Evolutionary conservation across 2,329 filamentous ascomycete species (phyloP).

Genomic region (Microsporum canis): DNA sequence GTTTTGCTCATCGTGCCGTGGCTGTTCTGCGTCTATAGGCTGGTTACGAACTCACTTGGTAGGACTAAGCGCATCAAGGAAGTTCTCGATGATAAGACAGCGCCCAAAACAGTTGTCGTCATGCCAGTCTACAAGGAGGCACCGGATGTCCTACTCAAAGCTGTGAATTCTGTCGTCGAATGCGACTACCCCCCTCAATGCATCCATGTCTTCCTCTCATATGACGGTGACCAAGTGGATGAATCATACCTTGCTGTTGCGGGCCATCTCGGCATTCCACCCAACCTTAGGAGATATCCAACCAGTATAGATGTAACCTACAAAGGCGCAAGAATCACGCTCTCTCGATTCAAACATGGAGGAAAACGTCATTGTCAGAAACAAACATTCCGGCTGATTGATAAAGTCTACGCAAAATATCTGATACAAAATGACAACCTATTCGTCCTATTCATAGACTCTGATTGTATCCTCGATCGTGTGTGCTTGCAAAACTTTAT

Average conservation of each 20-base stretch:
- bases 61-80: conserved; percentile 71
- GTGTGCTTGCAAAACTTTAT: conserved; percentile 95
- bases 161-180: conserved; percentile 81
- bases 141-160: conserved; percentile 69
- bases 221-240: conserved; percentile 81
- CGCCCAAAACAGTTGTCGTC: conserved; percentile 87
- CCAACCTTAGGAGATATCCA: conserved; percentile 66
- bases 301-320: conserved; percentile 85
- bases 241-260: conserved; percentile 82
- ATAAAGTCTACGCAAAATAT: conserved; percentile 82
- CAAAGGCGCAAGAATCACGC: conserved; percentile 68
- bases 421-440: conserved; percentile 79
- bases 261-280: conserved; percentile 68
- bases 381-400: conserved; percentile 81
- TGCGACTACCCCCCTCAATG: conserved; percentile 89
- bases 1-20: conserved; percentile 76
- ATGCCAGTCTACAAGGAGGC: conserved; percentile 97
- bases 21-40: conserved; percentile 84
- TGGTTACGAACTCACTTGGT: conserved; percentile 77
- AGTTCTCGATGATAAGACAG: conserved; percentile 69
- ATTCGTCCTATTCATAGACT: conserved; percentile 95
- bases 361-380: conserved; percentile 94
- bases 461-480: conserved; percentile 84
- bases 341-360: conserved; percentile 85
- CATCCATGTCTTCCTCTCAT: conserved; percentile 89